Evolutionary conservation across 768 basidiomycete genomes (phyloP).

Genomic region (Phaeotremella fagi): DNA sequence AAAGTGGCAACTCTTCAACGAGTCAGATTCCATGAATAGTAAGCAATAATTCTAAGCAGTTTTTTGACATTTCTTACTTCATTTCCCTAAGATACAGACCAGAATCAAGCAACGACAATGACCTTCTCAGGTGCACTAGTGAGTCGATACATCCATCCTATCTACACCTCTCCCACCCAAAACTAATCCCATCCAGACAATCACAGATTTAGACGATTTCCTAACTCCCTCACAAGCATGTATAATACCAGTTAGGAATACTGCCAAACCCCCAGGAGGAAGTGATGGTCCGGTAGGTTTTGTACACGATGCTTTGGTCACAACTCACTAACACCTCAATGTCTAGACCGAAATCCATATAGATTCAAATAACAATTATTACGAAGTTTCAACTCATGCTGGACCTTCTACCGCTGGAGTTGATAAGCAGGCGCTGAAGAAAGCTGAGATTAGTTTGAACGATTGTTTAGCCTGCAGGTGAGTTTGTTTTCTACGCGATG

Average conservation of each 20-base stretch:
- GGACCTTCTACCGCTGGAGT: constrained; percentile 22
- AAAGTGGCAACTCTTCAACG: not conserved
- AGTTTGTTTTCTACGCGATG: constrained; percentile 36
- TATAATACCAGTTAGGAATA: constrained; percentile 82
- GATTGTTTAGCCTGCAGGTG: constrained; percentile 98
- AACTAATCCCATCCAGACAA: constrained; percentile 55
- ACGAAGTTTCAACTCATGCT: constrained; percentile 59
- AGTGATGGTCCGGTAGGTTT: constrained; percentile 16
- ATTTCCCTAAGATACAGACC: not conserved
- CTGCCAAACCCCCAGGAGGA: constrained; percentile 42
- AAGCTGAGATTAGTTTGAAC: constrained; percentile 92
- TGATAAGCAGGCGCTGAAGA: constrained; percentile 63
- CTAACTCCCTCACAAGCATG: constrained; percentile 94
- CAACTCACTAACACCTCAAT: constrained; percentile 33
- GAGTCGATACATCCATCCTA: not conserved
- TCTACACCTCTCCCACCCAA: not conserved
- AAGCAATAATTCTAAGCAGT: too few relatives aligned
- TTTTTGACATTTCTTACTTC: not conserved
- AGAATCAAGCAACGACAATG: too few relatives aligned
- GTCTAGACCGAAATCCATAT: constrained; percentile 84
- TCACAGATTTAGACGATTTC: constrained; percentile 95
- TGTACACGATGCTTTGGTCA: constrained; percentile 38
- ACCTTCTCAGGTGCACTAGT: constrained; percentile 23
- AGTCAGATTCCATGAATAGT: not conserved
- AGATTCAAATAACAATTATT: constrained; percentile 78